phyloP scores from a whole-genome alignment of 2,329 filamentous ascomycete genomes.

The Fusarium napiforme region DNA sequence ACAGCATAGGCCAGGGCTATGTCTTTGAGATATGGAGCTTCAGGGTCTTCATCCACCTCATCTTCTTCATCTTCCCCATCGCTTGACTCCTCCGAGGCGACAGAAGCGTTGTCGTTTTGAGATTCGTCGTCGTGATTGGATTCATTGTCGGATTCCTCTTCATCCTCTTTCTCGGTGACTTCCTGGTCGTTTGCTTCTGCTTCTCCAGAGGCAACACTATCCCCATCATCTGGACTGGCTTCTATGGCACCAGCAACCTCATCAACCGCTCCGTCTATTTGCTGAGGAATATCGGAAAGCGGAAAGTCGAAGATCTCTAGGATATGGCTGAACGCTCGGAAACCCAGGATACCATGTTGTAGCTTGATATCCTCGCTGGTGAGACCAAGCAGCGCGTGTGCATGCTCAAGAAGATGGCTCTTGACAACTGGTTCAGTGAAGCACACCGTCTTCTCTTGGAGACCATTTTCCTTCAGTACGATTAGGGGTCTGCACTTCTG shows the following conservation, averaged over 20 bases:
- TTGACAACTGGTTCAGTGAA: constrained; percentile 48
- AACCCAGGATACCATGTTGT: constrained; percentile 55
- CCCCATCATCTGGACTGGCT: not conserved
- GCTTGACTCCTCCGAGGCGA: not conserved
- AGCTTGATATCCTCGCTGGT: constrained; percentile 53
- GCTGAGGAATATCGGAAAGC: not conserved
- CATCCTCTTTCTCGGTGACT: not conserved
- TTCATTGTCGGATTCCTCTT: constrained; percentile 26
- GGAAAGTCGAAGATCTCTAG: constrained; percentile 49
- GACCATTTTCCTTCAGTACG: constrained; percentile 26
- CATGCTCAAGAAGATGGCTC: constrained; percentile 53
- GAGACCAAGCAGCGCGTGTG: constrained; percentile 48
- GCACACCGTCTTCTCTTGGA: constrained; percentile 29
- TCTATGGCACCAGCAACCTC: not conserved
- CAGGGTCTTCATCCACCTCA: constrained; percentile 39
- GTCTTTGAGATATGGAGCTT: constrained; percentile 43
- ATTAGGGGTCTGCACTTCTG: constrained; percentile 54
- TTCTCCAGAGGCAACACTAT: constrained; percentile 22
- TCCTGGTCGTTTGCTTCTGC: not conserved
- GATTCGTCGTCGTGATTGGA: not conserved
- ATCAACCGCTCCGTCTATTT: not conserved
- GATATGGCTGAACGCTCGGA: constrained; percentile 53
- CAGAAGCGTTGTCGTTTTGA: not conserved
- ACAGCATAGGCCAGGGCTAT: constrained; percentile 51
- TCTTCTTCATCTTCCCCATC: constrained; percentile 20